Evolutionary conservation across 345 rosid genomes (phyloP).

Genomic region (Boechera retrofracta): DNA sequence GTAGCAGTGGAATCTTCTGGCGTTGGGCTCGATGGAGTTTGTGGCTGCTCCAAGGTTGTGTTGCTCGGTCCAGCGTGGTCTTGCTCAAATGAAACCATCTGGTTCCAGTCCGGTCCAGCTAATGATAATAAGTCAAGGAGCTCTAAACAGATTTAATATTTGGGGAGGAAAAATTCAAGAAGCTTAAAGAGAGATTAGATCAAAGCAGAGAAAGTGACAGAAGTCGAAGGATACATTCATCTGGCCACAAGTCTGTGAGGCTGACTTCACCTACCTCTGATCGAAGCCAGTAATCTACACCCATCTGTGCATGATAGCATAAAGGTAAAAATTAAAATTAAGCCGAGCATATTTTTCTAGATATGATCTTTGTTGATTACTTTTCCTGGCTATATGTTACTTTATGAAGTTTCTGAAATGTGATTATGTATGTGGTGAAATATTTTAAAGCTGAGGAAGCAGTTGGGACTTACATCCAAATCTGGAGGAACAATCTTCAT

Average conservation of each 20-base stretch:
- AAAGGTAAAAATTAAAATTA: not conserved
- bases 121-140: constrained; percentile 34
- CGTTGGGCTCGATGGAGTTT: constrained; percentile 36
- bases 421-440: constrained; percentile 15
- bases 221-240: constrained; percentile 73
- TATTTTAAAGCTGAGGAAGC: not conserved
- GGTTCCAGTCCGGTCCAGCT: constrained; percentile 42
- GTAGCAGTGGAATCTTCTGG: constrained; percentile 27
- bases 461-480: constrained; percentile 69
- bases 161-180: constrained; percentile 6
- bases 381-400: not conserved
- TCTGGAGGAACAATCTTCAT: constrained; percentile 96
- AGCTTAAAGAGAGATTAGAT: not conserved
- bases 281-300: constrained; percentile 92
- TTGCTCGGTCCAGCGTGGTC: constrained; percentile 37
- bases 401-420: constrained; percentile 12
- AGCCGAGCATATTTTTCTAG: not conserved
- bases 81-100: constrained; percentile 32
- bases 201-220: constrained; percentile 9
- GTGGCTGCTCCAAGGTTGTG: constrained; percentile 32
- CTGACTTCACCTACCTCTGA: constrained; percentile 89
- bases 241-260: constrained; percentile 86
- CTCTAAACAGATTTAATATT: not conserved
- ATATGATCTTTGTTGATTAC: constrained; percentile 16
- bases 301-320: constrained; percentile 57